Percentiles rank a stretch among this genome's conserved stretches.
These are phyloP conservation scores for Sugiyamaella mastotermitis DNA, from an alignment of 805 yeast species.

Conservation along the genomic window DNA sequence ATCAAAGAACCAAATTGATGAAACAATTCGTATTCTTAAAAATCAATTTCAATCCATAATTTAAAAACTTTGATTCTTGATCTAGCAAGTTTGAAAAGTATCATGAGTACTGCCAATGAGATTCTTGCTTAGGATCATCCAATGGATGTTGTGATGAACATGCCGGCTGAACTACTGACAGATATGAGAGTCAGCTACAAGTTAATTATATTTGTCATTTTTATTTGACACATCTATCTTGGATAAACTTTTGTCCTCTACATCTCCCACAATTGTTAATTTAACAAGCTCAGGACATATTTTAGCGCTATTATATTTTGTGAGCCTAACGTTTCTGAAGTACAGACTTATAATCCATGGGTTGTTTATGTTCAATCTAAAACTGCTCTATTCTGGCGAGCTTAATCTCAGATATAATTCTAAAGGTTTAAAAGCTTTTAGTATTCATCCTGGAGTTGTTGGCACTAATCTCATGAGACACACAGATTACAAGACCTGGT, in stretches of 20 bases:
- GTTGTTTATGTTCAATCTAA: constrained; percentile 13
- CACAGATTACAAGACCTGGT: too few species aligned
- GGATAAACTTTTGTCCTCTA: constrained; percentile 5
- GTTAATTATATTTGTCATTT: constrained; percentile 75
- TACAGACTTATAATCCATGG: constrained; percentile 5
- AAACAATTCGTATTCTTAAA: constrained; percentile 7
- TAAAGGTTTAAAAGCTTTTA: constrained; percentile 9
- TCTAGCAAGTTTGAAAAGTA: constrained; percentile 11
- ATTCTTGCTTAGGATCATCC: constrained; percentile 15
- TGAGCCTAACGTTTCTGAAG: constrained; percentile 10
- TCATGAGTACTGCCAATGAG: constrained; percentile 14
- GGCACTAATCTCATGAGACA: constrained; percentile 12
- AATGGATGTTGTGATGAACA: constrained; percentile 60
- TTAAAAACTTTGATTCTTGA: constrained; percentile 12
- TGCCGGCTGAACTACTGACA: constrained; percentile 73
- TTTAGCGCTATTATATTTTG: constrained; percentile 9
- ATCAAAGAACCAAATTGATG: constrained; percentile 4
- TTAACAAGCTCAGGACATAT: constrained; percentile 7
- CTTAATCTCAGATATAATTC: constrained; percentile 2
- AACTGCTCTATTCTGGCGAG: constrained; percentile 11
- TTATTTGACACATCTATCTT: constrained; percentile 45
- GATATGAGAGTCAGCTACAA: constrained; percentile 74
- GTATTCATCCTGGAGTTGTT: constrained; percentile 15
- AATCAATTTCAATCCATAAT: constrained; percentile 7
- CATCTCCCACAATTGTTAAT: constrained; percentile 8